These are phyloP conservation scores for Moniliophthora roreri DNA, from an alignment of 1,284 basidiomycete species.

Conservation along the genomic window DNA sequence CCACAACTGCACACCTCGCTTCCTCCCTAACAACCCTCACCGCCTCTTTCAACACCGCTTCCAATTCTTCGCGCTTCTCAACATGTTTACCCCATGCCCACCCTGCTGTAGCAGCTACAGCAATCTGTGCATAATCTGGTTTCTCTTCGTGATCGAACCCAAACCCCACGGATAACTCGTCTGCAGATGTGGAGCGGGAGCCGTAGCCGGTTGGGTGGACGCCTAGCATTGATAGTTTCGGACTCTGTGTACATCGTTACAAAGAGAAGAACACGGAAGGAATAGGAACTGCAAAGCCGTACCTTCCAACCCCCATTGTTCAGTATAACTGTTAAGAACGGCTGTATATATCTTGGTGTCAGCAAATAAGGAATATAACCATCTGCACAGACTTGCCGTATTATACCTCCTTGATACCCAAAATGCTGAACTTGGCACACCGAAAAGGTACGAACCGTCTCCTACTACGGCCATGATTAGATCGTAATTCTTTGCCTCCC, in stretches of 20 bases:
- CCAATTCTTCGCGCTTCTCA: slow-evolving; percentile 34
- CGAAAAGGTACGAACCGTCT: slow-evolving; percentile 68
- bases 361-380: not conserved
- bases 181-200: slow-evolving; percentile 38
- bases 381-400: slow-evolving; percentile 42
- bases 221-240: slow-evolving; percentile 61
- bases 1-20: slow-evolving; percentile 64
- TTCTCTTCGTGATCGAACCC: slow-evolving; percentile 44
- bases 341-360: slow-evolving; percentile 34
- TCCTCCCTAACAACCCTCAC: slow-evolving; percentile 45
- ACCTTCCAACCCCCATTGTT: slow-evolving; percentile 75
- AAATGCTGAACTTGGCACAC: slow-evolving; percentile 62
- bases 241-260: slow-evolving; percentile 39
- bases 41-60: slow-evolving; percentile 39
- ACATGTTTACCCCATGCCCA: slow-evolving; percentile 63
- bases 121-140: slow-evolving; percentile 62
- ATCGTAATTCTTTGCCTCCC: slow-evolving; percentile 35
- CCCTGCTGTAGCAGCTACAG: slow-evolving; percentile 59
- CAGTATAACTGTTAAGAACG: slow-evolving; percentile 67
- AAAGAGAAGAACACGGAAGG: not conserved
- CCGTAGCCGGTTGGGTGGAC: slow-evolving; percentile 63
- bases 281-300: slow-evolving; percentile 21
- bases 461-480: slow-evolving; percentile 60
- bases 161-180: slow-evolving; percentile 60
- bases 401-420: slow-evolving; percentile 72